Evolutionary conservation across 2,329 filamentous ascomycete genomes (phyloP), one percentile per base, ranked within the genome.

Genomic region (Pseudogymnoascus sp.): DNA sequence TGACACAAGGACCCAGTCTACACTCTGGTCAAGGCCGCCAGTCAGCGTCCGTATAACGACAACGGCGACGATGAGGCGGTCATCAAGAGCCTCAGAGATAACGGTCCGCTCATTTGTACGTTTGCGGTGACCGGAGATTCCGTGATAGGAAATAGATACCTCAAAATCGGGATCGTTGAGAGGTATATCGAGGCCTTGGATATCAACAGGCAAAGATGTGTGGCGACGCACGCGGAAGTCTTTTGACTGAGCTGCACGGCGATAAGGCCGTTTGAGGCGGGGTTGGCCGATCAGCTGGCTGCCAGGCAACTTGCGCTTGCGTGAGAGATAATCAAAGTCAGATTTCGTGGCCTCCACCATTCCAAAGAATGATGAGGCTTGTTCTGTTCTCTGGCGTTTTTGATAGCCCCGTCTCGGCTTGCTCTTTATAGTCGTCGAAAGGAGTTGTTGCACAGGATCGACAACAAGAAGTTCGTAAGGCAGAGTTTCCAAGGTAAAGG

Each of bases 1-100:
- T 68, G 82, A 73, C 65, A 87, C 75, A 43, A 87, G 69, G 8
- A 85, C 85, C 81, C 85, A 87, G 68, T 89, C 86, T 21, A 86
- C 77, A 1, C 79, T 76, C 68, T 82, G 80, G 67, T 85, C 82
- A 10, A 85, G 77, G 6, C 86, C 86, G 8, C 86, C 86, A 6
- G 86, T 75, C 7, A 89, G 74, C 6, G 81, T 81, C 16, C 81
- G 80, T 39, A 87, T 77, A 13, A 83, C 80, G 61, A 88, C 76
- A 64, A 87, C 84, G 2, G 84, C 82, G 16, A 83, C 80, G 62
- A 87, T 75, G 28, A 86, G 75, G 51, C 81, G 77, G 37, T 75
- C 76, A 64, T 80, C 78, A 43, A 41, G 34, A 41, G 60, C 60
- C 34, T 61, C 60, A 31, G 36, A 41, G 60, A 61, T 61, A 25